phyloP scores from a whole-genome alignment of 495 filamentous ascomycete genomes.

The Lentithecium fluviatile region DNA sequence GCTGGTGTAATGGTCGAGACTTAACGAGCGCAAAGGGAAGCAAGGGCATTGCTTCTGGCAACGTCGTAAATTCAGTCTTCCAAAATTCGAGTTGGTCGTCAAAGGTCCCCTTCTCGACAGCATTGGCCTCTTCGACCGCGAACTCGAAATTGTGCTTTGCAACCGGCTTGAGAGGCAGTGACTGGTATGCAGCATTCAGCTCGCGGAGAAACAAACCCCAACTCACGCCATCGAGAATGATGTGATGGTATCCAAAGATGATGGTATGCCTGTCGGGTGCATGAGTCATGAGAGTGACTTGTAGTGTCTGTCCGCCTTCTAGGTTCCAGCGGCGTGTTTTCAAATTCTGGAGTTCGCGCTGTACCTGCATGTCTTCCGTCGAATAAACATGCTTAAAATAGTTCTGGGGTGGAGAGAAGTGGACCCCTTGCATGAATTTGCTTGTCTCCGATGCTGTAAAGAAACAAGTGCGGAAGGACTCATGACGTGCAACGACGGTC shows the following conservation, averaged over 20 bases:
- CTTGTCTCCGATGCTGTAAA: not conserved
- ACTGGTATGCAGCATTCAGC: not conserved
- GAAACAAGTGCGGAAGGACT: not conserved
- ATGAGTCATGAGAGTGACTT: not conserved
- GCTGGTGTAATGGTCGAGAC: not conserved
- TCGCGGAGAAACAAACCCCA: not conserved
- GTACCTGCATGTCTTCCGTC: not conserved
- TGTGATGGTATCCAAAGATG: constrained; percentile 10
- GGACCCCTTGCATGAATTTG: not conserved
- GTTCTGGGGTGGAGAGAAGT: too few relatives aligned
- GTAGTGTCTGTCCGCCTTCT: not conserved
- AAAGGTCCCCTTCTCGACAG: not conserved
- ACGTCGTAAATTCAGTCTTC: not conserved
- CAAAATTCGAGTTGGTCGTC: not conserved
- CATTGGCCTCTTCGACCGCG: not conserved
- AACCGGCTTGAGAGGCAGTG: not conserved
- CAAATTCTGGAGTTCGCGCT: not conserved
- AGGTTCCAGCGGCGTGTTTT: not conserved
- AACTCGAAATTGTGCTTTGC: not conserved
- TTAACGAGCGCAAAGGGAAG: not conserved
- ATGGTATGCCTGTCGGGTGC: not conserved
- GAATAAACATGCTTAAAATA: too few relatives aligned
- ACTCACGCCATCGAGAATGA: not conserved
- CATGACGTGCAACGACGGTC: not conserved
- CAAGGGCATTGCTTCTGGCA: not conserved